These are phyloP conservation scores for Gnomoniopsis sp. DNA, from an alignment of 2,329 filamentous ascomycete species.

Conservation along the genomic window DNA sequence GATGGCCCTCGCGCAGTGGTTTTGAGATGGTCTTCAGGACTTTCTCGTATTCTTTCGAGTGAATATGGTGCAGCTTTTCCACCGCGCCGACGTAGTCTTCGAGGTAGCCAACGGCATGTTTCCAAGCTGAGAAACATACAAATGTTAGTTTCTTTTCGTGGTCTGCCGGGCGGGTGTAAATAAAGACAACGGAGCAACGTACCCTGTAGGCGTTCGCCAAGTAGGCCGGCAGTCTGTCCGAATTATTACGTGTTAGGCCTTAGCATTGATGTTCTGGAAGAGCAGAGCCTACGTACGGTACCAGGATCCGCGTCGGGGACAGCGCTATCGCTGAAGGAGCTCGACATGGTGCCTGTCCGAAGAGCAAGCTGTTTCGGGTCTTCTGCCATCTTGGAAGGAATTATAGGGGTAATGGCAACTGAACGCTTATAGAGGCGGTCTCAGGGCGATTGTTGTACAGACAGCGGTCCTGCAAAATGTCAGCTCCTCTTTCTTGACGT, in stretches of 20 bases:
- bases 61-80: conserved; percentile 79
- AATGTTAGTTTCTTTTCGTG: too few species aligned
- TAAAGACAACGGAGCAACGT: too few species aligned
- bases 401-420: background rate
- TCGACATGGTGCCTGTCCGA: conserved; percentile 25
- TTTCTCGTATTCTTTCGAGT: conserved; percentile 94
- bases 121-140: conserved; percentile 62
- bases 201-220: conserved; percentile 74
- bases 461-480: background rate
- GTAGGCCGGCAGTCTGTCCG: conserved; percentile 68
- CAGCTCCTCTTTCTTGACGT: conserved; percentile 1
- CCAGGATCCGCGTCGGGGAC: conserved; percentile 56
- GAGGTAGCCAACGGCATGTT: conserved; percentile 86
- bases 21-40: conserved; percentile 87
- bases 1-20: conserved; percentile 83
- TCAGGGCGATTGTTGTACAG: background rate
- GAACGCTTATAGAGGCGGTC: background rate
- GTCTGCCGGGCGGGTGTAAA: too few species aligned
- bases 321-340: conserved; percentile 52
- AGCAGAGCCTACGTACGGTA: conserved; percentile 41
- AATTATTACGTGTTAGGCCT: conserved; percentile 1
- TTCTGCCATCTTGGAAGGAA: conserved; percentile 11
- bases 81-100: conserved; percentile 85
- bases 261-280: background rate
- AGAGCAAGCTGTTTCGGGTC: conserved; percentile 18